phyloP scores from a whole-genome alignment of 768 basidiomycete species.

The Gloeostereum incarnatum region DNA sequence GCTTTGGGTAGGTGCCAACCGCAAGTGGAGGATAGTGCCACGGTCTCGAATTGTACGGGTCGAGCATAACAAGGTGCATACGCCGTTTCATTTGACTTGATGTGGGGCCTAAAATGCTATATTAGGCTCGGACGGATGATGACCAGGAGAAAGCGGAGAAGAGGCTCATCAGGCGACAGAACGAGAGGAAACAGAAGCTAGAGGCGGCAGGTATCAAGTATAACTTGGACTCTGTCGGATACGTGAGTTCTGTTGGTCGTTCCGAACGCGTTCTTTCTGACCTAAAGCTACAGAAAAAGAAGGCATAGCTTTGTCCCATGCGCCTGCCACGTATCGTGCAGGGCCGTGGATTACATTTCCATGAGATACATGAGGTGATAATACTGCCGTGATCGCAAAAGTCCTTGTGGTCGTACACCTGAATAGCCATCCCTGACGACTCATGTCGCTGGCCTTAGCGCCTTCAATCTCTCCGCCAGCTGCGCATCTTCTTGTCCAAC shows the following conservation, averaged over 20 bases:
- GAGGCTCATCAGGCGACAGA: conserved; percentile 69
- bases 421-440: conserved; percentile 4
- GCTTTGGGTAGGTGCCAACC: conserved; percentile 95
- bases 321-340: too few species aligned
- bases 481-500: conserved; percentile 70
- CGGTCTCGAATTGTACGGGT: conserved; percentile 57
- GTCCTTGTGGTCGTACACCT: too few species aligned
- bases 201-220: conserved; percentile 80
- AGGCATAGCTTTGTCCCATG: too few species aligned
- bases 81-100: not conserved
- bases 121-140: conserved; percentile 63
- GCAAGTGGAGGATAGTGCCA: conserved; percentile 80
- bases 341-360: not conserved
- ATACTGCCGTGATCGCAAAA: not conserved
- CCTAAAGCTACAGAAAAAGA: too few species aligned
- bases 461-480: conserved; percentile 82
- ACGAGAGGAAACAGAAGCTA: conserved; percentile 69
- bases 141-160: conserved; percentile 56
- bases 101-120: conserved; percentile 1
- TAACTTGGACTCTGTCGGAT: conserved; percentile 71
- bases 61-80: conserved; percentile 73
- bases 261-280: too few species aligned
- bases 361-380: not conserved
- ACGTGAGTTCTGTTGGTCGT: conserved; percentile 64
- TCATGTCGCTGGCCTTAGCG: conserved; percentile 74